These are phyloP conservation scores for Carex littledalei DNA, from an alignment of 176 grass and related monocot species.

Conservation along the genomic window DNA sequence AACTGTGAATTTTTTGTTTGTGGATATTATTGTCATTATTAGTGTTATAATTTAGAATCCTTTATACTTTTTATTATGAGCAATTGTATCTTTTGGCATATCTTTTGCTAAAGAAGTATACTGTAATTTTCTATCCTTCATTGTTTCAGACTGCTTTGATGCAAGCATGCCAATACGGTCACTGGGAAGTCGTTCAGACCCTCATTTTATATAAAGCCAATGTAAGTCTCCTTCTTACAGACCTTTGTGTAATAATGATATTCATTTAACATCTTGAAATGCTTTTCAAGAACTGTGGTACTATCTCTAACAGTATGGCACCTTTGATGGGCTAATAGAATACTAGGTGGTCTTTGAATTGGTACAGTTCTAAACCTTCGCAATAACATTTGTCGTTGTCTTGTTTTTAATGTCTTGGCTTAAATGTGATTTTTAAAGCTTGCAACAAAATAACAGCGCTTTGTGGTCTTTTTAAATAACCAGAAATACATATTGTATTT, in stretches of 20 bases:
- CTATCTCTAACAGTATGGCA: not conserved
- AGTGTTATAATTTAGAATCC: not conserved
- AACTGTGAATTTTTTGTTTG: not conserved
- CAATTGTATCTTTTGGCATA: constrained; percentile 1
- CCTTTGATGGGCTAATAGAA: not conserved
- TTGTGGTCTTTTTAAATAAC: not conserved
- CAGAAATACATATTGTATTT: not conserved
- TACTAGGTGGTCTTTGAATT: not conserved
- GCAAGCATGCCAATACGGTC: constrained; percentile 98
- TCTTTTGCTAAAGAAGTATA: constrained; percentile 2
- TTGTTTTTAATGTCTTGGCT: not conserved
- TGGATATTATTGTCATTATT: not conserved
- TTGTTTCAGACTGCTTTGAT: constrained; percentile 84
- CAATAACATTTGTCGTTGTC: not conserved
- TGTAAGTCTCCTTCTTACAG: constrained; percentile 32
- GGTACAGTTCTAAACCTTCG: not conserved
- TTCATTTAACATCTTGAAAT: not conserved
- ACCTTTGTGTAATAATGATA: not conserved
- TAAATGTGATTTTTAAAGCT: not conserved
- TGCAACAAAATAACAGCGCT: not conserved
- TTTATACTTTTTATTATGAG: not conserved
- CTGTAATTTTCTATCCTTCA: not conserved
- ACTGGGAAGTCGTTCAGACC: constrained; percentile 95
- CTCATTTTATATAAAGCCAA: constrained; percentile 88
- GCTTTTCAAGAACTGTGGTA: not conserved